Conservation (phyloP, 208 protist genomes). For the Herpetomonas samuelpessoai region DNA sequence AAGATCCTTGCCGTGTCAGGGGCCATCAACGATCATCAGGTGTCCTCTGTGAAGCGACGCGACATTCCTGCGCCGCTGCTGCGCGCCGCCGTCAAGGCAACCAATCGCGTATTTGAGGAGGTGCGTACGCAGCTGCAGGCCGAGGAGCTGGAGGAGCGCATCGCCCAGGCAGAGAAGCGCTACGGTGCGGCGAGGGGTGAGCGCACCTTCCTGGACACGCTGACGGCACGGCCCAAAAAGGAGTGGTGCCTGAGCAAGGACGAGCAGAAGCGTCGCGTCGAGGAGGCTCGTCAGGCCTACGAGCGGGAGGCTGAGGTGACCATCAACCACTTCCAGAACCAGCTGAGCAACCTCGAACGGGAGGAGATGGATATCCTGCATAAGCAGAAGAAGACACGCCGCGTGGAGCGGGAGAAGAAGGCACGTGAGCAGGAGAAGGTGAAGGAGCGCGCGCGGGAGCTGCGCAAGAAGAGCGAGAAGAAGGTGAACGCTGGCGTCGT, state of each 20-base stretch:
- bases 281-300: conserved; percentile 59
- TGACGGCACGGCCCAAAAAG: conserved; percentile 42
- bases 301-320: conserved; percentile 89
- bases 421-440: conserved; percentile 43
- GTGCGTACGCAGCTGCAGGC: conserved; percentile 65
- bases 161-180: conserved; percentile 75
- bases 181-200: conserved; percentile 21
- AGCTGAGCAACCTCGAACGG: conserved; percentile 56
- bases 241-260: conserved; percentile 75
- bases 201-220: conserved; percentile 14
- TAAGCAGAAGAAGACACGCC: conserved; percentile 46
- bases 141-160: conserved; percentile 70
- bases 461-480: conserved; percentile 73
- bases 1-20: conserved; percentile 87
- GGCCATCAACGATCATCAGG: conserved; percentile 68
- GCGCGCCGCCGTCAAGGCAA: conserved; percentile 2
- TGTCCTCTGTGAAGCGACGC: conserved; percentile 72
- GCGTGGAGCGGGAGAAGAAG: conserved; percentile 54
- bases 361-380: conserved; percentile 61
- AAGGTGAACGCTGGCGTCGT: conserved; percentile 75
- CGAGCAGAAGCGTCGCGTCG: conserved; percentile 68
- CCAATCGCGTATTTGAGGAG: conserved; percentile 49
- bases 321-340: conserved; percentile 80
- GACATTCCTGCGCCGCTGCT: conserved; percentile 60
- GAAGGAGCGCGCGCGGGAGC: conserved; percentile 48